Base-by-base conservation (phyloP, 2,329 filamentous ascomycete species). In the Aspergillus pseudoterreus region DNA sequence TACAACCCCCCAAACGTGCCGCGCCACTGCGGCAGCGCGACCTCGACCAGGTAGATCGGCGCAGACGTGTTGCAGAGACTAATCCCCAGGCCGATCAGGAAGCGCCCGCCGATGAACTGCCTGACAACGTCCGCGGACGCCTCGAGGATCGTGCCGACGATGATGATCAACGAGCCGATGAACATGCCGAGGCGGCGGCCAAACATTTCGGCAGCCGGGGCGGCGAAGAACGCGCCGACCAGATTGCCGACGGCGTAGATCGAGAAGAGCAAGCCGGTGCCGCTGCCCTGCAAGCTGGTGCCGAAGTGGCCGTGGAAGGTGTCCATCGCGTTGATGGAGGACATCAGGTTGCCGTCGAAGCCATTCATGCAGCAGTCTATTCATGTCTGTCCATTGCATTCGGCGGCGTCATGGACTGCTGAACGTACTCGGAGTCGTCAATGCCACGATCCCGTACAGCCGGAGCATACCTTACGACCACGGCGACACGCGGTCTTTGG, bases 231-330 rank as follows among this genome's bases (percentile, higher is more conserved):
- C 1, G 73, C 71, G 8, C 68, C 74, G 8, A 58, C 64, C 63
- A 77, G 75, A 48, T 74, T 73, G 15, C 73, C 75, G 41, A 77
- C 63, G 27, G 51, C 46, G 33, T 52, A 75, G 22, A 78, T 75
- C 22, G 74, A 68, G 35, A 77, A 76, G 4, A 76, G 68, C 12
- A 77, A 67, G 11, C 75, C 75, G 0, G 74, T 77, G 14, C 68
- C 47, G 19, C 71, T 70, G 8, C 74, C 74, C 12, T 60, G 58
- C 47, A 54, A 52, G 11, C 70, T 59, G 10, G 74, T 59, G 17
- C 61, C 60, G 47, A 74, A 77, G 52, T 76, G 76, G 4, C 58
- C 45, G 1, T 68, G 74, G 48, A 73, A 77, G 46, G 73, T 71
- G 0, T 69, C 69, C 17, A 77, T 58, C 11, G 71, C 71, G 55